These are phyloP conservation scores for Dillenia turbinata DNA, from an alignment of 164 flowering plant species.

Conservation along the genomic window DNA sequence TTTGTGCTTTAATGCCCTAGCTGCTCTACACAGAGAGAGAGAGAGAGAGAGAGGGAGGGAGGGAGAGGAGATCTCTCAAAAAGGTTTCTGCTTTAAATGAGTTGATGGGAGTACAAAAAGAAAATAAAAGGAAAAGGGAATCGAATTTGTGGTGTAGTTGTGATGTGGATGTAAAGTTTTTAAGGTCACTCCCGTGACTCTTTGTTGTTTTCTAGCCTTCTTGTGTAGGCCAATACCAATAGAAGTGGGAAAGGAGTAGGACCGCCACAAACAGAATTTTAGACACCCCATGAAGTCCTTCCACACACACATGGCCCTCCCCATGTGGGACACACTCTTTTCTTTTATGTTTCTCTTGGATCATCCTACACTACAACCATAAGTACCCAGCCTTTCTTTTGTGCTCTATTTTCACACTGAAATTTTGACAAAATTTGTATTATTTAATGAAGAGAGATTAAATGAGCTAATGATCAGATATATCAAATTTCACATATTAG, in stretches of 20 bases:
- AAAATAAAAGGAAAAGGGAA: neutral
- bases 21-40: neutral
- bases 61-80: neutral
- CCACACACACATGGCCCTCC: neutral
- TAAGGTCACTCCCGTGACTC: constrained; percentile 48
- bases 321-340: neutral
- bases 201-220: constrained; percentile 41
- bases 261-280: constrained; percentile 18
- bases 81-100: neutral
- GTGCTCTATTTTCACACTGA: no score
- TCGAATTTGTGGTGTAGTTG: neutral
- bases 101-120: constrained; percentile 1
- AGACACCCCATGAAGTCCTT: neutral
- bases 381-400: neutral
- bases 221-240: constrained; percentile 19
- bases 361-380: neutral
- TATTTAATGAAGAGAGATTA: no score
- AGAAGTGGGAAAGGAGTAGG: constrained; percentile 8
- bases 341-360: neutral
- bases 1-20: neutral
- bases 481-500: no score
- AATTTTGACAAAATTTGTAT: no score
- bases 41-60: neutral
- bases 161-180: constrained; percentile 13
- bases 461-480: no score